A percentile compares a stretch with the other conserved stretches of the same genome.
phyloP scores from a whole-genome alignment of 1,139 yeast genomes.

The Taphrina flavorubra region DNA sequence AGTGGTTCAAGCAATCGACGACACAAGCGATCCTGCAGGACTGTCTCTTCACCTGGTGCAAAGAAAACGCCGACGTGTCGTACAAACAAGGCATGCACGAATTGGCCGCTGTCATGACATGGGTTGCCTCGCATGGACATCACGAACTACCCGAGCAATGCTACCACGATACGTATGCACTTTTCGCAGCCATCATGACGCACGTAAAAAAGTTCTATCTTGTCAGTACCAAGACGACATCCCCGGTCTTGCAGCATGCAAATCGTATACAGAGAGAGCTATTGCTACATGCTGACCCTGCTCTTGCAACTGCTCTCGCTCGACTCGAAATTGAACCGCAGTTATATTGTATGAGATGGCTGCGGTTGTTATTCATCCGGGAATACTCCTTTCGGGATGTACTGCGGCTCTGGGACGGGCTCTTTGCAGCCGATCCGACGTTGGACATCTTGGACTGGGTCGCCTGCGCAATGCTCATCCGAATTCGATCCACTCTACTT shows the following conservation, averaged over 20 bases:
- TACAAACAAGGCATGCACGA: slow-evolving; percentile 72
- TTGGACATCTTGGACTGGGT: slow-evolving; percentile 52
- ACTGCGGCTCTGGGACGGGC: slow-evolving; percentile 53
- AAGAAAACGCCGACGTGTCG: slow-evolving; percentile 59
- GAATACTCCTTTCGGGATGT: slow-evolving; percentile 55
- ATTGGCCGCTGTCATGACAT: slow-evolving; percentile 59
- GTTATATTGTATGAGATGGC: slow-evolving; percentile 66
- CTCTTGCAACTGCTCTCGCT: slow-evolving; percentile 51
- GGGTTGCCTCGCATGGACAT: slow-evolving; percentile 46
- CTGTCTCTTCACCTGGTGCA: slow-evolving; percentile 61
- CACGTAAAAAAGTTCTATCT: slow-evolving; percentile 51
- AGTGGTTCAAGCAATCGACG: slow-evolving; percentile 53
- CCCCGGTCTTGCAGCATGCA: slow-evolving; percentile 6
- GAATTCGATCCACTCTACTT: slow-evolving; percentile 47
- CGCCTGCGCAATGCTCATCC: slow-evolving; percentile 51
- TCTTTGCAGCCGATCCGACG: slow-evolving; percentile 50
- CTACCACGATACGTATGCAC: slow-evolving; percentile 50
- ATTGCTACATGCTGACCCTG: slow-evolving; percentile 53
- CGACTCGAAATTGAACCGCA: slow-evolving; percentile 62
- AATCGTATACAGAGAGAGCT: slow-evolving; percentile 52
- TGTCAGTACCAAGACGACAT: slow-evolving; percentile 48
- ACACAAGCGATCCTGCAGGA: slow-evolving; percentile 55
- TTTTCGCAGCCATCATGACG: slow-evolving; percentile 51
- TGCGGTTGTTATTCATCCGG: slow-evolving; percentile 60
- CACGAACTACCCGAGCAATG: slow-evolving; percentile 42